Percentiles rank a stretch among this genome's conserved stretches.
Conservation (phyloP, 805 yeast genomes). For the Clavispora fructus region DNA sequence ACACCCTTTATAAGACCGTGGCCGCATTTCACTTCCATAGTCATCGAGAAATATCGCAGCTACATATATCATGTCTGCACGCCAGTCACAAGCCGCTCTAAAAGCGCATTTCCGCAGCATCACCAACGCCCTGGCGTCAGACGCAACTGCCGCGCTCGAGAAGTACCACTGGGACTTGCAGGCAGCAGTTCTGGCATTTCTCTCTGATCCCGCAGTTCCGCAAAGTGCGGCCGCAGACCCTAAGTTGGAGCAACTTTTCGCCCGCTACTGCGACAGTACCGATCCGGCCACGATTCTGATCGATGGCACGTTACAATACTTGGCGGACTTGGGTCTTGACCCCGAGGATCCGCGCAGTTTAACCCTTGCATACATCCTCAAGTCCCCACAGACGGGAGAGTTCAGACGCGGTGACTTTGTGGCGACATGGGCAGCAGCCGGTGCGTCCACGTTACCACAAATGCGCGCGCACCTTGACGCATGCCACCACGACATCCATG, state of each 20-base stretch:
- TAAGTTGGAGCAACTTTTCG: background rate
- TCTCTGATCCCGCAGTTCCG: constrained; percentile 17
- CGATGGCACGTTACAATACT: constrained; percentile 70
- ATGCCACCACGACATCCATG: constrained; percentile 1
- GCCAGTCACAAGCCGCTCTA: constrained; percentile 7
- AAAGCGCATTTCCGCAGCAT: constrained; percentile 34
- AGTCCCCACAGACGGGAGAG: constrained; percentile 61
- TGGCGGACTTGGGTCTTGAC: constrained; percentile 61
- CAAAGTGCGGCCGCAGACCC: background rate
- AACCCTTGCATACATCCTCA: constrained; percentile 63
- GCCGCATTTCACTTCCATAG: too few species aligned
- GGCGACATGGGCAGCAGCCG: constrained; percentile 48
- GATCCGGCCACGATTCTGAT: constrained; percentile 49
- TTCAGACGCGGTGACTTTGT: constrained; percentile 50
- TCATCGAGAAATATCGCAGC: too few species aligned
- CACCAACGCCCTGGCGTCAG: constrained; percentile 31
- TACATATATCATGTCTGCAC: background rate
- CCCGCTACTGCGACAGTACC: constrained; percentile 22
- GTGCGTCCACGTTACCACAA: constrained; percentile 25
- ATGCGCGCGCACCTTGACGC: constrained; percentile 36
- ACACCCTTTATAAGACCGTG: too few species aligned
- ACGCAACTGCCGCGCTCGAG: constrained; percentile 34
- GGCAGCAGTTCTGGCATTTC: constrained; percentile 21
- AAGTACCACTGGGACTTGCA: constrained; percentile 24
- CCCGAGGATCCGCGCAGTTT: constrained; percentile 74